phyloP scores from a whole-genome alignment of 495 filamentous ascomycete genomes.

The Rusavskia elegans region DNA sequence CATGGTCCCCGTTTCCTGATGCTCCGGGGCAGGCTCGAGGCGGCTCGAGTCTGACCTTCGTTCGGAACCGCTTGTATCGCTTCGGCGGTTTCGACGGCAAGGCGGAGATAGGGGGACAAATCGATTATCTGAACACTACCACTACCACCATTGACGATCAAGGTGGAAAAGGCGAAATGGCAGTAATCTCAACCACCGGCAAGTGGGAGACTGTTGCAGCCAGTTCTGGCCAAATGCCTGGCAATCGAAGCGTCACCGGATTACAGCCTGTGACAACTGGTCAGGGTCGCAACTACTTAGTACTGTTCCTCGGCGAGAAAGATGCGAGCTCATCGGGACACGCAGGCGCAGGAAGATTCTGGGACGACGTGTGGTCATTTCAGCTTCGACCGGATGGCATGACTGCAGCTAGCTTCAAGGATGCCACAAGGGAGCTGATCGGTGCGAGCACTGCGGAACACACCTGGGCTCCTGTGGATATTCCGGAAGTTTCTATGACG shows the following conservation, averaged over 20 bases:
- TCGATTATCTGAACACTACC: slow-evolving; percentile 30
- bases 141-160: slow-evolving; percentile 10
- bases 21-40: slow-evolving; percentile 46
- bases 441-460: slow-evolving; percentile 29
- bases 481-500: slow-evolving; percentile 7
- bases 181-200: slow-evolving; percentile 5
- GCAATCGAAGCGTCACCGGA: slow-evolving; percentile 28
- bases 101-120: slow-evolving; percentile 41
- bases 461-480: slow-evolving; percentile 13
- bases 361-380: slow-evolving; percentile 60
- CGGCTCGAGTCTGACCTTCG: slow-evolving; percentile 45
- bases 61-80: slow-evolving; percentile 42
- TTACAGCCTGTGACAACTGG: slow-evolving; percentile 30
- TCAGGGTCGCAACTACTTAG: slow-evolving; percentile 39
- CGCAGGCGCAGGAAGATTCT: slow-evolving; percentile 51
- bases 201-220: slow-evolving; percentile 8
- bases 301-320: slow-evolving; percentile 53
- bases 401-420: slow-evolving; percentile 14
- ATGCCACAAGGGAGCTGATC: slow-evolving; percentile 31
- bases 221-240: slow-evolving; percentile 10
- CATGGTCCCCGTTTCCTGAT: slow-evolving; percentile 45
- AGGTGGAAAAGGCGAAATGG: slow-evolving; percentile 12
- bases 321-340: slow-evolving; percentile 46
- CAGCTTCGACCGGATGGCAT: slow-evolving; percentile 33
- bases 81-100: slow-evolving; percentile 61